phyloP scores from a whole-genome alignment of 257 asterid genomes.

The Datura wrightii region DNA sequence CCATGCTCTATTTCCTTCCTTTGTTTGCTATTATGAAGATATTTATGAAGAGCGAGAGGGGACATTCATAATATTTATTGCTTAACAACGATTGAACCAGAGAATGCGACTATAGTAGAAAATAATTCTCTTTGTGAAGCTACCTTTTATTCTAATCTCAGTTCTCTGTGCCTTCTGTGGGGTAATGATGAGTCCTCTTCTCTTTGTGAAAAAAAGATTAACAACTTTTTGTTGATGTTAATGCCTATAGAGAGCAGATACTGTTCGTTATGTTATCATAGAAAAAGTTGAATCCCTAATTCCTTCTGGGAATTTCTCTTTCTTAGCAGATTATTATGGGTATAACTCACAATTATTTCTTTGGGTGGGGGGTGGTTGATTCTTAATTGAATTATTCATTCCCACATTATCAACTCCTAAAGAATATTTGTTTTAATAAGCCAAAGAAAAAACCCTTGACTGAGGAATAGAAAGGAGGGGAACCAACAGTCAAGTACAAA shows the following conservation, averaged over 20 bases:
- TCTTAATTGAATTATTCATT: not conserved
- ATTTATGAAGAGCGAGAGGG: not conserved
- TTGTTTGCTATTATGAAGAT: conserved; percentile 1
- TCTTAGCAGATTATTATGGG: conserved; percentile 1
- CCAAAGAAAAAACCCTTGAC: not conserved
- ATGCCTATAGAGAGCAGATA: conserved; percentile 19
- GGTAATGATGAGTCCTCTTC: conserved; percentile 1
- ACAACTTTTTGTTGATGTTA: not conserved
- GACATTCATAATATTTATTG: not conserved
- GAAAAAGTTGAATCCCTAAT: not conserved
- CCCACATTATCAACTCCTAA: not conserved
- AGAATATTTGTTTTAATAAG: not conserved
- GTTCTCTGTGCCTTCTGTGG: conserved; percentile 10
- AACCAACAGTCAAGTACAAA: not conserved
- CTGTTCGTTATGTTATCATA: not conserved
- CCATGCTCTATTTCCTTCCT: conserved; percentile 6
- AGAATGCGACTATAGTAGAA: not conserved
- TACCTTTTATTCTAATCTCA: not conserved
- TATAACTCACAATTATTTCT: conserved; percentile 18
- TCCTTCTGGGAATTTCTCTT: not conserved
- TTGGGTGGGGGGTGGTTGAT: not conserved
- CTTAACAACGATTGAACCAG: not conserved
- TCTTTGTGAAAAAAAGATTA: conserved; percentile 11
- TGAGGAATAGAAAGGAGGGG: conserved; percentile 19
- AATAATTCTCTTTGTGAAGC: conserved; percentile 25